Evolutionary conservation across 2,329 filamentous ascomycete species (phyloP), one percentile per base, ranked within the genome.

Genomic region (Helotiales sp.): DNA sequence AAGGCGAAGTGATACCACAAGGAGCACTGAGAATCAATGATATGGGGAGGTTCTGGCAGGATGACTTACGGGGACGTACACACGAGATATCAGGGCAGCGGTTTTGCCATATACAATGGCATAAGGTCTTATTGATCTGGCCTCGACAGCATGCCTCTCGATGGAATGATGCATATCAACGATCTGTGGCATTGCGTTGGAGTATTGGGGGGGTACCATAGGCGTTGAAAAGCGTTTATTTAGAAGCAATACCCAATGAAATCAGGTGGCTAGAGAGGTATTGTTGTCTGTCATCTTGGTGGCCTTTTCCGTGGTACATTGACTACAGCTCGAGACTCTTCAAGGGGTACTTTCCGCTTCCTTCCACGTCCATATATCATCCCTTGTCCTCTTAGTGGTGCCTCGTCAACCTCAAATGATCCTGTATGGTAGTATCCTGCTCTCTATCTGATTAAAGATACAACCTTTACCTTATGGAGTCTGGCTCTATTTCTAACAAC

Each of bases 1-100:
- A 81, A 80, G 65, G 75, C 73, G 52, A 77, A 77, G 61, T 79
- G 70, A 75, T 51, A 29, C 13, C 5, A n/a, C 24, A 29, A 34
- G 10, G 17, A n/a, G n/a, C 17, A 30, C 13, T 33, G 24, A 12
- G 36, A 34, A 12, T 15, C 10, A 7, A 10, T 29, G 34, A 31
- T 5, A 5, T 17, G 29, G 46, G 46, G 22, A 31, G 15, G 22
- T 42, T 15, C 13, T 25, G 8, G 25, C 19, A 25, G 29, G 1
- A 57, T 27, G 31, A 36, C 24, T 57, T 24, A 53, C 29, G 55
- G 22, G 22, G n/a, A 25, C 10, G 22, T 3, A 44, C n/a, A n/a
- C n/a, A n/a, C n/a, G n/a, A n/a, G n/a, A n/a, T n/a, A n/a, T n/a
- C n/a, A n/a, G n/a, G n/a, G n/a, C n/a, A n/a, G n/a, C n/a, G n/a